Conservation (phyloP, 75 land plant genomes). For the Azolla pinnata region DNA sequence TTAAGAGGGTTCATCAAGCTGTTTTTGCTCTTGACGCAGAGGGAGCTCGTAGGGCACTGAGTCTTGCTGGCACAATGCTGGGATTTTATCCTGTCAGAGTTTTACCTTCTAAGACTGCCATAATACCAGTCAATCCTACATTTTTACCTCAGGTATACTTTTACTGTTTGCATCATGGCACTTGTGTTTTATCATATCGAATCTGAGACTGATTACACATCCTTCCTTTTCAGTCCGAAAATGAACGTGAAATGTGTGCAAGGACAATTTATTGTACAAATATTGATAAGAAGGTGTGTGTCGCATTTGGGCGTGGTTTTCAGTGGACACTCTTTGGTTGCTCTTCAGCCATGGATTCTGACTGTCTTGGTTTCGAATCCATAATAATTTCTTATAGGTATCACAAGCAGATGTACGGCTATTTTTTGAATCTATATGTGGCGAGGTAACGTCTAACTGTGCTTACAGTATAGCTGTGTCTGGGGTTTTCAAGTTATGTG, state of each 20-base stretch:
- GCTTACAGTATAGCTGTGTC: neutral
- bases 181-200: neutral
- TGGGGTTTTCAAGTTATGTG: neutral
- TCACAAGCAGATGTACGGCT: slow-evolving; percentile 83
- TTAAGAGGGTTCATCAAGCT: no score
- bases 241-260: slow-evolving; percentile 80
- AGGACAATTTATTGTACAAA: slow-evolving; percentile 86
- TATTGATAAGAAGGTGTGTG: slow-evolving; percentile 81
- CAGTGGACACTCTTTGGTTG: no score
- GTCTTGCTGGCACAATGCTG: slow-evolving; percentile 36
- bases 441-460: slow-evolving; percentile 44
- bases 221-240: slow-evolving; percentile 45
- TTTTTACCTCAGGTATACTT: slow-evolving; percentile 30
- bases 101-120: slow-evolving; percentile 45
- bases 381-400: slow-evolving; percentile 33
- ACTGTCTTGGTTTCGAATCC: neutral
- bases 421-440: slow-evolving; percentile 88
- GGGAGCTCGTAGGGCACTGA: slow-evolving; percentile 33
- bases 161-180: no score
- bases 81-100: slow-evolving; percentile 43
- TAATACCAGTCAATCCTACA: slow-evolving; percentile 44
- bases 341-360: no score
- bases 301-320: no score
- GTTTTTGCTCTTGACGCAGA: no score
- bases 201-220: neutral